Evolutionary conservation across 805 yeast species (phyloP), one percentile per base, ranked within the genome.

Genomic region (Kockiozyma suomiensis): DNA sequence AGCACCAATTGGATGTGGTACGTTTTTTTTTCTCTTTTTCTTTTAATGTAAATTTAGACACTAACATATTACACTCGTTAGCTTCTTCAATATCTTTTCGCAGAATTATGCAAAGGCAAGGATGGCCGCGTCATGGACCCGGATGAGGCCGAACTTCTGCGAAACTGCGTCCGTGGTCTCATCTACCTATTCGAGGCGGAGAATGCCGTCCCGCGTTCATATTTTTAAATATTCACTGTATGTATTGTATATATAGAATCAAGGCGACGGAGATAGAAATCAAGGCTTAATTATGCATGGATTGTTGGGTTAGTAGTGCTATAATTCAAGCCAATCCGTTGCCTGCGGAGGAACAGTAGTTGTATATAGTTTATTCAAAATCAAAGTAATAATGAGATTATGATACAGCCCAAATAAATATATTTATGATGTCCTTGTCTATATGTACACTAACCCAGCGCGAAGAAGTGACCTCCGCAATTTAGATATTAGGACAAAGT

Each of bases 401-500:
- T n/a, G n/a, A n/a, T n/a, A n/a, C n/a, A n/a, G n/a, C n/a, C n/a
- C n/a, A n/a, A n/a, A n/a, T n/a, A n/a, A n/a, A n/a, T n/a, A n/a
- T n/a, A n/a, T n/a, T n/a, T n/a, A n/a, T n/a, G n/a, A n/a, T n/a
- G n/a, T n/a, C n/a, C 6, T 30, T 30, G 33, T 30, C 10, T 30
- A 10, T 30, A 30, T 30, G 10, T 30, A 30, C 33, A 30, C 33
- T 10, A 30, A n/a, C n/a, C n/a, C n/a, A n/a, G n/a, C n/a, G n/a
- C n/a, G n/a, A n/a, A n/a, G n/a, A n/a, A 13, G 38, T 33, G 46
- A 1, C 13, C 10, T 15, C n/a, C 17, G 42, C 7, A 21, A 5
- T 32, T 28, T 58, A 61, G 23, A 58, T 47, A 69, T 85, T 85
- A 10, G 90, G 90, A 70, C 87, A 82, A 28, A 86, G 72, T 23